Evolutionary conservation across 2,329 filamentous ascomycete genomes (phyloP).

Genomic region (Nigrospora sphaerica): DNA sequence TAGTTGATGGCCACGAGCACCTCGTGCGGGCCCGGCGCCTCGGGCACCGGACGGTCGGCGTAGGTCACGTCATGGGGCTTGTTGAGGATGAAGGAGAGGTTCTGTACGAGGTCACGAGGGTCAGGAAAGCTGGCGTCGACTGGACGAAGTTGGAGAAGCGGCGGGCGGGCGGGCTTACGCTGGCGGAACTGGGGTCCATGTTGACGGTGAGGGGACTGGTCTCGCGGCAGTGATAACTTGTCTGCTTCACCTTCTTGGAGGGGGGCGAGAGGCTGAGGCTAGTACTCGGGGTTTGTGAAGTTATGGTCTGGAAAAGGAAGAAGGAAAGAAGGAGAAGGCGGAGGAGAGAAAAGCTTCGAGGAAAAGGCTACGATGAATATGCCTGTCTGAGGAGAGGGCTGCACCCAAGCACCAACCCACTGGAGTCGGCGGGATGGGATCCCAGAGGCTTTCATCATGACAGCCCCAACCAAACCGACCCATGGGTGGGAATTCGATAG

Average conservation of each 20-base stretch:
- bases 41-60: conserved; percentile 68
- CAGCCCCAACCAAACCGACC: too few relatives aligned
- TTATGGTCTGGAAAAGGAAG: background rate
- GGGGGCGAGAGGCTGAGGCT: background rate
- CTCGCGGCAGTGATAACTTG: background rate
- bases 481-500: too few relatives aligned
- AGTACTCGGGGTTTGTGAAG: background rate
- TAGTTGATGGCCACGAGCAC: conserved; percentile 77
- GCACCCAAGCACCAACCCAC: too few relatives aligned
- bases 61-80: conserved; percentile 66
- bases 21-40: conserved; percentile 60
- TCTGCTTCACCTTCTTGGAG: background rate
- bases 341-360: background rate
- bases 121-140: background rate
- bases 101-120: conserved; percentile 37
- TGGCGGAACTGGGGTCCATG: conserved; percentile 18
- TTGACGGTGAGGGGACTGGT: background rate
- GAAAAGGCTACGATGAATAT: too few relatives aligned
- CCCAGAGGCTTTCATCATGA: too few relatives aligned
- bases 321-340: background rate
- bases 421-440: too few relatives aligned
- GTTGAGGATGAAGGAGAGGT: conserved; percentile 79
- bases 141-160: background rate
- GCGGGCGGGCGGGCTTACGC: conserved; percentile 10
- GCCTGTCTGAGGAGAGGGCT: too few relatives aligned